phyloP scores from a whole-genome alignment of 2,329 filamentous ascomycete genomes.

The Polychaeton citri region DNA sequence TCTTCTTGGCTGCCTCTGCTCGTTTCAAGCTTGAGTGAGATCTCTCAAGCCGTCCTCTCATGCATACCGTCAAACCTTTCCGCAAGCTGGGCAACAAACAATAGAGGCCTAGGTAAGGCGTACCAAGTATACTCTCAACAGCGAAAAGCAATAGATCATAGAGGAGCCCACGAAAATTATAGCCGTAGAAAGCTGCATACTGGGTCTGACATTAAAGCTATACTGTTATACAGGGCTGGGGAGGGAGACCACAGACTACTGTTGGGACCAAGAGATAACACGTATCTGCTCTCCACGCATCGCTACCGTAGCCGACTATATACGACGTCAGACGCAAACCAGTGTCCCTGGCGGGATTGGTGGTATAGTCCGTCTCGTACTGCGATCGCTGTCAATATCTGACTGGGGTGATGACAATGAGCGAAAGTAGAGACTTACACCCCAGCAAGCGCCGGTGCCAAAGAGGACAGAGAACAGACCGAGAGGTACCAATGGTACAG shows the following conservation, averaged over 20 bases:
- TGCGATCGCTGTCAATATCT: not conserved
- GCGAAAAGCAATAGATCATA: constrained; percentile 55
- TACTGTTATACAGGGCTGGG: no score
- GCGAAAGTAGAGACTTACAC: constrained; percentile 17
- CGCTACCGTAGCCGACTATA: constrained; percentile 52
- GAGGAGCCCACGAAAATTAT: constrained; percentile 46
- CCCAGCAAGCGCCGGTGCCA: constrained; percentile 1
- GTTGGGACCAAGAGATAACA: constrained; percentile 60
- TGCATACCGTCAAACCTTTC: constrained; percentile 10
- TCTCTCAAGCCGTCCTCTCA: not conserved
- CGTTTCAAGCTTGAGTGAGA: no score
- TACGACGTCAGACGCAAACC: constrained; percentile 52
- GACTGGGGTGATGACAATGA: not conserved
- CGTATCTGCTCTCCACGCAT: constrained; percentile 45
- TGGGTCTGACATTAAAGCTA: no score
- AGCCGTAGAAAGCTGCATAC: constrained; percentile 51
- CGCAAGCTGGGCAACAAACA: constrained; percentile 22
- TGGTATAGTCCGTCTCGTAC: constrained; percentile 63
- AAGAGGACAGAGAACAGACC: constrained; percentile 1
- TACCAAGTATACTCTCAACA: constrained; percentile 57
- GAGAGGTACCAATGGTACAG: not conserved
- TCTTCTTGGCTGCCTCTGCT: no score
- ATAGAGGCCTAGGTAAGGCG: constrained; percentile 50
- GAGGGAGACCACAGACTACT: no score
- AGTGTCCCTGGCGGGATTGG: constrained; percentile 61